Conservation (phyloP, 176 grass and related monocot genomes). For the Aegilops bicornis region DNA sequence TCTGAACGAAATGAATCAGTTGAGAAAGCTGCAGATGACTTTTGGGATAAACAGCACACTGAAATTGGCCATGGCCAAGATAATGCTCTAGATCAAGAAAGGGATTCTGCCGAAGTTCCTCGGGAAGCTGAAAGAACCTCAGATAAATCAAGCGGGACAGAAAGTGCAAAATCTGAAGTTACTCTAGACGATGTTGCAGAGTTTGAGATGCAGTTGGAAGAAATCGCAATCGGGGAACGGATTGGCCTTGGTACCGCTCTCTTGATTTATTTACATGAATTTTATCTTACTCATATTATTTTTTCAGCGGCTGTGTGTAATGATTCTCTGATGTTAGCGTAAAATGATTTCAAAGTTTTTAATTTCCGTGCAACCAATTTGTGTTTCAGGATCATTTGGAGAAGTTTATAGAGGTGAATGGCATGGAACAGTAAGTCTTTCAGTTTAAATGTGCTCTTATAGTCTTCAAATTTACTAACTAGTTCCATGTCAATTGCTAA, state of each 20-base stretch:
- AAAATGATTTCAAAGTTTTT: not conserved
- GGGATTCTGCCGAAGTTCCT: conserved; percentile 46
- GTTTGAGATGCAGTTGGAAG: conserved; percentile 95
- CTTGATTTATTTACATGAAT: not conserved
- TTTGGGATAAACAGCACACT: conserved; percentile 51
- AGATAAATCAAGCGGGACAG: conserved; percentile 86
- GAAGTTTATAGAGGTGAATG: conserved; percentile 99
- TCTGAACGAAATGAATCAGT: conserved; percentile 48
- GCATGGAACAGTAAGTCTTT: conserved; percentile 94
- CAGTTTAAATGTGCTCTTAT: conserved; percentile 10
- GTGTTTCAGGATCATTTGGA: conserved; percentile 86
- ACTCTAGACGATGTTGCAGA: conserved; percentile 68
- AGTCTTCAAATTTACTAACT: not conserved
- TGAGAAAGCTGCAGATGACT: conserved; percentile 42
- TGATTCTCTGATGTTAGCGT: not conserved
- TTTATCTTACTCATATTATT: conserved; percentile 20
- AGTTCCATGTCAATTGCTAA: conserved; percentile 9
- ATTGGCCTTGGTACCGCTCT: conserved; percentile 88
- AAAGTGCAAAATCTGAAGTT: conserved; percentile 84
- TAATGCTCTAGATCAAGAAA: conserved; percentile 52
- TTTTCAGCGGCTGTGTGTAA: not conserved
- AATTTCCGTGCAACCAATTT: conserved; percentile 3
- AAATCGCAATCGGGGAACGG: conserved; percentile 84
- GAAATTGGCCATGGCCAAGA: conserved; percentile 57
- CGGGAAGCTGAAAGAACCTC: conserved; percentile 75